Percentiles rank a stretch among this genome's conserved stretches.
These are phyloP conservation scores for Picochlorum sp. DNA, from an alignment of 139 green algal genomes.

Conservation along the genomic window DNA sequence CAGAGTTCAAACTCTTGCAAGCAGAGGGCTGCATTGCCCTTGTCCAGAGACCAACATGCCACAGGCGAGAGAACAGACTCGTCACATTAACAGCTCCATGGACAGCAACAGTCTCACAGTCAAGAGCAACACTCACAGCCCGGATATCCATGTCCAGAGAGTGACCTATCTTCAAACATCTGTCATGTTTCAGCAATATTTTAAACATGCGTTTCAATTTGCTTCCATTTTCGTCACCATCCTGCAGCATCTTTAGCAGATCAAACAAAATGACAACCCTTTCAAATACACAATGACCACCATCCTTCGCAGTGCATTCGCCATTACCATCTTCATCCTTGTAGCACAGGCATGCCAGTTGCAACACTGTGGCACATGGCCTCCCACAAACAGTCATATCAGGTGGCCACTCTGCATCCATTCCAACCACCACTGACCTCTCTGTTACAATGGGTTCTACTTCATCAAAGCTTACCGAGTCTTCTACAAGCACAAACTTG, in stretches of 20 bases:
- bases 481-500: neutral
- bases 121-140: slow-evolving; percentile 4
- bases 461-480: neutral
- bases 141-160: neutral
- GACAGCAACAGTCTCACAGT: slow-evolving; percentile 5
- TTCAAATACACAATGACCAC: too few relatives aligned
- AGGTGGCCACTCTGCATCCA: slow-evolving; percentile 27
- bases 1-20: slow-evolving; percentile 22
- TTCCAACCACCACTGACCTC: neutral
- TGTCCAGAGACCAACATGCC: neutral
- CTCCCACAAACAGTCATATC: neutral
- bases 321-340: neutral
- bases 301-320: too few relatives aligned
- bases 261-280: too few relatives aligned
- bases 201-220: neutral
- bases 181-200: neutral
- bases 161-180: neutral
- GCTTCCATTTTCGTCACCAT: neutral
- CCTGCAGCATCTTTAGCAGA: neutral
- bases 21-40: too few relatives aligned
- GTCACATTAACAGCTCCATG: neutral
- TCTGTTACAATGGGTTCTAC: neutral
- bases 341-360: slow-evolving; percentile 11
- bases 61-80: neutral
- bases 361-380: slow-evolving; percentile 13